A percentile compares a stretch with the other conserved stretches of the same genome.
Evolutionary conservation across 139 green algal species (phyloP).

Genomic region (Astrephomene gubernaculifera): DNA sequence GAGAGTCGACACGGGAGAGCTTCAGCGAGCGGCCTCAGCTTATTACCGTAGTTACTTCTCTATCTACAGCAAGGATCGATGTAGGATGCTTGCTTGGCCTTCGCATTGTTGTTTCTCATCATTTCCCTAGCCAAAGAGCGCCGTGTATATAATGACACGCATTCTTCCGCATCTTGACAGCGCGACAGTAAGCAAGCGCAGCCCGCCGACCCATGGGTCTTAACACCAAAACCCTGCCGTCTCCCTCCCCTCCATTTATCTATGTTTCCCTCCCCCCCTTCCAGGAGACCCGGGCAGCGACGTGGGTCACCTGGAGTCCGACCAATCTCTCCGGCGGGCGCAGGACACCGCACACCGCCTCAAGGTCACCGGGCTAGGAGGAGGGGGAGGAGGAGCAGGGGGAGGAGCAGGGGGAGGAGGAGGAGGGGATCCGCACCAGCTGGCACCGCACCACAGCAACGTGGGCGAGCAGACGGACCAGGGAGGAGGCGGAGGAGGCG

Average conservation of each 20-base stretch:
- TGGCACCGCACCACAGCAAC: neutral
- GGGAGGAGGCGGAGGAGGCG: neutral
- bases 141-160: neutral
- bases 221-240: neutral
- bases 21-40: no score
- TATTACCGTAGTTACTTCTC: no score
- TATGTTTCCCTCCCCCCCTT: neutral
- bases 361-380: no score
- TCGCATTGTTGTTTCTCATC: neutral
- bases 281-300: conserved; percentile 21
- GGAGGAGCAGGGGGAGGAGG: no score
- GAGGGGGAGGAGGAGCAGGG: no score
- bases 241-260: no score
- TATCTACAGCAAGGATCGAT: neutral
- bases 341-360: neutral
- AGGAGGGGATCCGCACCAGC: no score
- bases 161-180: neutral
- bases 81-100: neutral
- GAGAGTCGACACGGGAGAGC: no score
- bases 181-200: no score
- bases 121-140: neutral
- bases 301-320: conserved; percentile 20
- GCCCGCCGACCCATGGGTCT: no score
- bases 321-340: neutral
- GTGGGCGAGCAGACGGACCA: neutral